phyloP scores from a whole-genome alignment of 805 yeast genomes.

The Yamadazyma sp. region DNA sequence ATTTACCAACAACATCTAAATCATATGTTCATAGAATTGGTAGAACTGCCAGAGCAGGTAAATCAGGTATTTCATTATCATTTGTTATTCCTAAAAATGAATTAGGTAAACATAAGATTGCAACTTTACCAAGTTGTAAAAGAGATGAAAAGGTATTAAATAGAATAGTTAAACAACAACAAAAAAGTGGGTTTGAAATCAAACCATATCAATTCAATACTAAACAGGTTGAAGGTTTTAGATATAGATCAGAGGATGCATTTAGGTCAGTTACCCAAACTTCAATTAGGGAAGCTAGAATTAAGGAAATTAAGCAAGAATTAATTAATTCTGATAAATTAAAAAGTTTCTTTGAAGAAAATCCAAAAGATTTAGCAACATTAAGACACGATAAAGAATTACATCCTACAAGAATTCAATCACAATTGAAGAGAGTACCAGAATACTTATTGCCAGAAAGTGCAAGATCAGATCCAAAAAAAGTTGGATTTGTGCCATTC shows the following conservation, averaged over 20 bases:
- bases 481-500: conserved; percentile 73
- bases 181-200: conserved; percentile 66
- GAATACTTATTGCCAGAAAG: conserved; percentile 83
- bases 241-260: conserved; percentile 96
- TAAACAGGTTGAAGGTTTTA: conserved; percentile 90
- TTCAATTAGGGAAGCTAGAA: conserved; percentile 89
- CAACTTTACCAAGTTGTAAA: conserved; percentile 66
- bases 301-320: conserved; percentile 84
- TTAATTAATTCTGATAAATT: conserved; percentile 83
- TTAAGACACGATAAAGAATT: conserved; percentile 90
- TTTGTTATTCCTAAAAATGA: conserved; percentile 83
- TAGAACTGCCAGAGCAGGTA: conserved; percentile 97
- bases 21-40: conserved; percentile 93
- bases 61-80: conserved; percentile 90
- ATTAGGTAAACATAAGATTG: conserved; percentile 84
- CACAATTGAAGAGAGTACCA: conserved; percentile 88
- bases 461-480: conserved; percentile 53
- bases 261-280: conserved; percentile 90
- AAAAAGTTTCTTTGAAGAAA: conserved; percentile 93
- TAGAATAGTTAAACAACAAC: conserved; percentile 74
- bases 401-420: conserved; percentile 77
- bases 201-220: conserved; percentile 89
- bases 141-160: conserved; percentile 83
- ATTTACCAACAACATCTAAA: conserved; percentile 84
- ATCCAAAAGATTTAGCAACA: conserved; percentile 87